Evolutionary conservation across 108 stramenopile genomes (phyloP).

Genomic region (Stephanodiscus minutulus): DNA sequence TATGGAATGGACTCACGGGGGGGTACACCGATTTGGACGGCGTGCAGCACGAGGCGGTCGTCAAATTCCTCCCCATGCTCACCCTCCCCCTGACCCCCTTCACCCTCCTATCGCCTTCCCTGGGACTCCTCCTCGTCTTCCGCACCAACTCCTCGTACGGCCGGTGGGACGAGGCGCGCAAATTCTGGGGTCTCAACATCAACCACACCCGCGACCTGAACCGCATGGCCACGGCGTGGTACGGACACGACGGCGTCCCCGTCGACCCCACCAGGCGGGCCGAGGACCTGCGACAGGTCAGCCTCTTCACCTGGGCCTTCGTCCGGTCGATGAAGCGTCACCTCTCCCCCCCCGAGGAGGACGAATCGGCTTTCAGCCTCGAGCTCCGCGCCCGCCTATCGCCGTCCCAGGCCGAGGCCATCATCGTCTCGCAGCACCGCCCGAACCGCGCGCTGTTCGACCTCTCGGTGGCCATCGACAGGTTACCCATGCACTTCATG

Average conservation of each 20-base stretch:
- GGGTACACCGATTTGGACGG: constrained; percentile 69
- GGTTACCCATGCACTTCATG: constrained; percentile 78
- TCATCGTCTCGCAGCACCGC: constrained; percentile 67
- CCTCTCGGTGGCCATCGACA: constrained; percentile 70
- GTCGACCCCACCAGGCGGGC: constrained; percentile 44
- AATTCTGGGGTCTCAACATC: constrained; percentile 81
- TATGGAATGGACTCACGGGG: constrained; percentile 58
- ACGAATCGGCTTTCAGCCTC: constrained; percentile 55
- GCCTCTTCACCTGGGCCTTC: constrained; percentile 74
- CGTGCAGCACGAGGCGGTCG: constrained; percentile 45
- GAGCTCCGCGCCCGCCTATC: constrained; percentile 63
- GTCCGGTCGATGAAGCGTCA: constrained; percentile 78
- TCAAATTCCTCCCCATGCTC: constrained; percentile 37
- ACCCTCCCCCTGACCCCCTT: constrained; percentile 67
- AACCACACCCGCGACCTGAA: constrained; percentile 79
- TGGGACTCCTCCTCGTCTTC: constrained; percentile 77
- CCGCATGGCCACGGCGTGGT: constrained; percentile 71
- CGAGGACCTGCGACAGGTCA: constrained; percentile 54
- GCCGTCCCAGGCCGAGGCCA: constrained; percentile 58
- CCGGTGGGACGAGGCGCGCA: constrained; percentile 85
- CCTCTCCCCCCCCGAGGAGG: constrained; percentile 66
- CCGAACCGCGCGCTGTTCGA: constrained; percentile 79
- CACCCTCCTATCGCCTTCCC: constrained; percentile 63
- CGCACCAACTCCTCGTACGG: constrained; percentile 79
- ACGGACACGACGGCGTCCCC: constrained; percentile 45